phyloP scores from a whole-genome alignment of 331 rosid species.

The Dryas integrifolia region DNA sequence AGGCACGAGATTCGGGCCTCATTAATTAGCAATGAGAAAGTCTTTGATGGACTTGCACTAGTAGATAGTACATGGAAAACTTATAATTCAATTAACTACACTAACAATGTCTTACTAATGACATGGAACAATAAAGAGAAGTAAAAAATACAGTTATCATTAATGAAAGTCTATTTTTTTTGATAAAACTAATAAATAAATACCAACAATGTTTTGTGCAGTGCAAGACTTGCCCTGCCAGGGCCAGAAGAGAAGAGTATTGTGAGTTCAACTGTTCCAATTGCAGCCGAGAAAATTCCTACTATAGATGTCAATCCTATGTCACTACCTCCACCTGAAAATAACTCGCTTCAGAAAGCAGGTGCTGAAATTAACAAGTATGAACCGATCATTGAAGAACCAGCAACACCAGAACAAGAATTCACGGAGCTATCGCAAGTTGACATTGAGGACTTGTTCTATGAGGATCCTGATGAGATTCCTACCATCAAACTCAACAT shows the following conservation, averaged over 20 bases:
- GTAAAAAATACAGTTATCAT: neutral
- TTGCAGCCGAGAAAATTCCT: constrained; percentile 35
- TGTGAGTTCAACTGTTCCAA: constrained; percentile 42
- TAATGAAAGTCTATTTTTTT: neutral
- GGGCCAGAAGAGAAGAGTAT: constrained; percentile 76
- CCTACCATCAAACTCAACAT: constrained; percentile 49
- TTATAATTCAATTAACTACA: neutral
- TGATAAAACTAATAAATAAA: neutral
- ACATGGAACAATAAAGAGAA: neutral
- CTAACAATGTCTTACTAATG: neutral
- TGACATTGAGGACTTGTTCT: constrained; percentile 69
- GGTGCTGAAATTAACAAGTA: constrained; percentile 33
- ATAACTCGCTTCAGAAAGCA: constrained; percentile 31
- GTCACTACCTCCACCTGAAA: constrained; percentile 52
- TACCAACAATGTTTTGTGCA: constrained; percentile 41
- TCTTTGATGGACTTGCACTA: constrained; percentile 12
- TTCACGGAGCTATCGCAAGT: constrained; percentile 44
- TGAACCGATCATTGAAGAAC: constrained; percentile 91
- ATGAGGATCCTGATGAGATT: constrained; percentile 70
- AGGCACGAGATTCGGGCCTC: neutral
- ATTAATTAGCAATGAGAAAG: constrained; percentile 18
- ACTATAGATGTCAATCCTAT: constrained; percentile 31
- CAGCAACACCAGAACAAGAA: constrained; percentile 76
- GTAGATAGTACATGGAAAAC: constrained; percentile 18
- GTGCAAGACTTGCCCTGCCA: constrained; percentile 92